Base-by-base conservation (phyloP, 148 eudicot genomes). In the Amaranthus cruentus region DNA sequence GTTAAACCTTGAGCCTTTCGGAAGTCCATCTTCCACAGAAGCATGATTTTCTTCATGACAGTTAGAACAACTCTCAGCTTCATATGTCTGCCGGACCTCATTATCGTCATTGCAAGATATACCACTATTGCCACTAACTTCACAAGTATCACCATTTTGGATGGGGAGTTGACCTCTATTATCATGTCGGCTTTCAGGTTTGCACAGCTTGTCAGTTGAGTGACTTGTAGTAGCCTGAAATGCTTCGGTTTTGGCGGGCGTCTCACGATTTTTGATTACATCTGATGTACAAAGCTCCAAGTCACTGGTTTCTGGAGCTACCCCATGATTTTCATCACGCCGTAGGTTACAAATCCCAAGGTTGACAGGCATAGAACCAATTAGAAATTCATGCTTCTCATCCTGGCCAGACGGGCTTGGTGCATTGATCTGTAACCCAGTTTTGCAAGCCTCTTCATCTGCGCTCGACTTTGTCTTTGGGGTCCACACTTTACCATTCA, bases 341-440 rank as follows among this genome's bases (percentile, higher is more conserved):
- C 79, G 77, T 75, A 62, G 78, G 18, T 42, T 52, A 68, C 58
- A 63, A 77, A 57, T 81, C 57, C 79, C 86, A 56, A 91, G 76
- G 2, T 85, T 75, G 13, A 95, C 86, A 62, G 97, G 55, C 67
- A 92, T 90, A 73, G 99, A 91, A 69, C 99, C 99, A 68, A 95
- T 88, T 65, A 95, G 80, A 74, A 95, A 77, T 78, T 90, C 87
- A 70, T 81, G 62, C 64, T 80, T 80, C 54, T 73, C 82, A 53
- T 56, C 84, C 78, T 83, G 79, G 70, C 69, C 82, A 6, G 82
- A 55, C 47, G 73, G 79, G 71, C 72, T 81, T 68, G 73, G 76
- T 58, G 64, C 73, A 61, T 77, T 81, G 18, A 59, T 76, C 71
- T 76, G 80, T 48, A 73, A 51, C 69, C 43, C 73, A 42, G 61